These are phyloP conservation scores for Beauveria asiatica DNA, from an alignment of 2,329 filamentous ascomycete species.

Conservation along the genomic window DNA sequence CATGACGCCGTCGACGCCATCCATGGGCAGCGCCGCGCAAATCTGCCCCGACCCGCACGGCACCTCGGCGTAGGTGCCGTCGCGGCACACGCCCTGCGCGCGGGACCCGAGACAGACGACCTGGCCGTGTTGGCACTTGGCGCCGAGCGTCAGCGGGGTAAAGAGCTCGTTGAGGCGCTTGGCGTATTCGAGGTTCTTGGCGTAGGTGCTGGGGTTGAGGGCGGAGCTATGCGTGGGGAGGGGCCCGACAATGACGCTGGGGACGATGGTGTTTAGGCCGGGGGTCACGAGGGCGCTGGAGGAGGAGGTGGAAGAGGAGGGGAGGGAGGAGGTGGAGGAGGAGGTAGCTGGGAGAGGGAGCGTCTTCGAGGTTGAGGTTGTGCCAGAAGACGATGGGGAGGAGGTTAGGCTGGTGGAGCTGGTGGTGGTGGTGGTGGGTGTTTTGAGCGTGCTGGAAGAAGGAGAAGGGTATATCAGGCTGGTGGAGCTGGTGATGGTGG, in stretches of 20 bases:
- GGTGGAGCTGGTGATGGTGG: background rate
- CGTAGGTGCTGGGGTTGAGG: constrained; percentile 33
- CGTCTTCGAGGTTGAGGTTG: background rate
- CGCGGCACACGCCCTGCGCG: constrained; percentile 27
- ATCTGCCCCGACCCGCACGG: constrained; percentile 26
- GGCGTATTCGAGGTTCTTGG: constrained; percentile 37
- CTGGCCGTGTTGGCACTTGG: constrained; percentile 33
- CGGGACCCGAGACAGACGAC: background rate
- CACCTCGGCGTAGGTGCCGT: constrained; percentile 33
- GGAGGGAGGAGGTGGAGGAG: too few species aligned
- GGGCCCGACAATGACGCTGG: constrained; percentile 30
- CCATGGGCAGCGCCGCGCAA: constrained; percentile 49
- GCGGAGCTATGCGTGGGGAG: constrained; percentile 29
- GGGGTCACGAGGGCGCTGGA: constrained; percentile 19
- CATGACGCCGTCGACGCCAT: constrained; percentile 35
- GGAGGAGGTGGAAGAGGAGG: background rate
- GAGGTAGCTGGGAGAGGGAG: background rate
- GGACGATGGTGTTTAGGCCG: constrained; percentile 28
- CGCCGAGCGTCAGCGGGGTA: constrained; percentile 31
- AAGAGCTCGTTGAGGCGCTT: constrained; percentile 40
- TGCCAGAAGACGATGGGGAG: background rate
- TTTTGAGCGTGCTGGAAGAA: too few species aligned
- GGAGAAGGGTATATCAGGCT: background rate
- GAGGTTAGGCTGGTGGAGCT: background rate
- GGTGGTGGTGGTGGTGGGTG: background rate